Conservation (phyloP, 768 basidiomycete genomes). For the Trametopsis cervina region DNA sequence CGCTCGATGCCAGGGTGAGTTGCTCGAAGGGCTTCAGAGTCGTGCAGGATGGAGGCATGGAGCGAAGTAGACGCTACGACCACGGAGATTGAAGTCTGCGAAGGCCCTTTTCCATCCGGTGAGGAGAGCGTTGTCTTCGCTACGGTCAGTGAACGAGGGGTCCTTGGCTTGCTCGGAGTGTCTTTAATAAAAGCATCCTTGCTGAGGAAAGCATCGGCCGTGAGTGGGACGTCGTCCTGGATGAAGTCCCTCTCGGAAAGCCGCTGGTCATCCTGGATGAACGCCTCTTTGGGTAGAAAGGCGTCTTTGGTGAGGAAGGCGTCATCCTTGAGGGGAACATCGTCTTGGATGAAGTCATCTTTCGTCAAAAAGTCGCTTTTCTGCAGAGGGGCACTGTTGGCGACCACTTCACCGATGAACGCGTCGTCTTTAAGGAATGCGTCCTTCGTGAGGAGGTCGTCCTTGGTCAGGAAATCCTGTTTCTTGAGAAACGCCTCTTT, state of each 20-base stretch:
- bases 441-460: background rate
- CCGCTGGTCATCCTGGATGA: background rate
- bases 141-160: conserved; percentile 37
- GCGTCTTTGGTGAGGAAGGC: background rate
- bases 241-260: background rate
- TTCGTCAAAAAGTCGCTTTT: background rate
- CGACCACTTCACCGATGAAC: background rate
- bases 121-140: conserved; percentile 42
- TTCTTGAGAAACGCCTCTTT: background rate
- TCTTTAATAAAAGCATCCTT: background rate
- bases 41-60: conserved; percentile 78
- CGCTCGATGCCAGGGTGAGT: conserved; percentile 72
- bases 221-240: background rate
- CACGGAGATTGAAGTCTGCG: conserved; percentile 39
- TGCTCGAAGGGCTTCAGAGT: conserved; percentile 70
- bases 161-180: background rate
- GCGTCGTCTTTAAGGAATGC: background rate
- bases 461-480: background rate
- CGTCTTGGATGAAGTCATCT: background rate
- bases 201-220: background rate
- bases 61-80: conserved; percentile 85
- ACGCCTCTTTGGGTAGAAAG: background rate
- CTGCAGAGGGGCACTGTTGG: background rate
- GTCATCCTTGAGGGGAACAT: background rate
- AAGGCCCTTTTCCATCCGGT: conserved; percentile 8